phyloP scores from a whole-genome alignment of 1,284 basidiomycete species.

The Heliocybe sulcata region DNA sequence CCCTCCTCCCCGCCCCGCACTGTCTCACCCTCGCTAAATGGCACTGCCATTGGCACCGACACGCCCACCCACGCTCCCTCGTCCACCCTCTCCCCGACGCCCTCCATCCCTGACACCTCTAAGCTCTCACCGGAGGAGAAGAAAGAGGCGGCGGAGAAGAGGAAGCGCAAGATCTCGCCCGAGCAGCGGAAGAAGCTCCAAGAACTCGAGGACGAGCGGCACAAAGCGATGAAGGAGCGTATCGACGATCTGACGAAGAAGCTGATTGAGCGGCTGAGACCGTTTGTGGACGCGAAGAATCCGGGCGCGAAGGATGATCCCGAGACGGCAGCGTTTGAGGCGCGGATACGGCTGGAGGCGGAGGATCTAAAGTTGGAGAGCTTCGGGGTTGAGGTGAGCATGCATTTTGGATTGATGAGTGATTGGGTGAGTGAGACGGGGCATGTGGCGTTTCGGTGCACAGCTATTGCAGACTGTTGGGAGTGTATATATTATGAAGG shows the following conservation, averaged over 20 bases:
- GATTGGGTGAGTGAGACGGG: neutral
- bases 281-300: conserved; percentile 83
- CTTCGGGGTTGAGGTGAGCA: conserved; percentile 86
- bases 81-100: conserved; percentile 1
- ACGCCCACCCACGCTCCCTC: conserved; percentile 6
- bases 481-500: conserved; percentile 89
- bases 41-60: neutral
- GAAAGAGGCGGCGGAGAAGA: neutral
- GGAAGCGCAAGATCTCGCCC: conserved; percentile 56
- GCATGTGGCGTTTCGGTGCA: conserved; percentile 5
- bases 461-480: conserved; percentile 83
- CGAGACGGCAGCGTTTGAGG: conserved; percentile 76
- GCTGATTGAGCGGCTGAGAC: conserved; percentile 77
- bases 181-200: conserved; percentile 83
- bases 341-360: conserved; percentile 78
- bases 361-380: conserved; percentile 98
- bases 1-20: conserved; percentile 3
- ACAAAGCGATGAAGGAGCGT: conserved; percentile 74
- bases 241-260: conserved; percentile 69
- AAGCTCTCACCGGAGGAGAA: conserved; percentile 12
- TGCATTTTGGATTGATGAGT: conserved; percentile 11
- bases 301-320: conserved; percentile 84
- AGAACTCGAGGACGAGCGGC: conserved; percentile 74
- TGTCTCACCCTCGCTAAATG: neutral
- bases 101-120: conserved; percentile 5